Conservation (phyloP, 2,329 filamentous ascomycete genomes). For the Nannizziopsis arthrosporioides region DNA sequence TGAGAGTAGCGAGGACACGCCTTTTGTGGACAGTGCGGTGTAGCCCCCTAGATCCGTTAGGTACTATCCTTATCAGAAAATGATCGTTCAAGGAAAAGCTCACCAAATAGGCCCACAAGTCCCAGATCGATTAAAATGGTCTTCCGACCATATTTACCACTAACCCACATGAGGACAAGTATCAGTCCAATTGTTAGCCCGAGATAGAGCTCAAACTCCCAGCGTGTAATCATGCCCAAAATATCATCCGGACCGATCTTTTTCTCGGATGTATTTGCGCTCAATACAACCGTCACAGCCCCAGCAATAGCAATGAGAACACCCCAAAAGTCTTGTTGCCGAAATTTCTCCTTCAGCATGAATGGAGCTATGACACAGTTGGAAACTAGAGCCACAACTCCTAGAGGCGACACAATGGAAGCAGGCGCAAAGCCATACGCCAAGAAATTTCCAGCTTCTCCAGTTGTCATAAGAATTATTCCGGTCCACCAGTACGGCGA, state of each 20-base stretch:
- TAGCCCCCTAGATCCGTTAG: slow-evolving; percentile 56
- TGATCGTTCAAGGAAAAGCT: slow-evolving; percentile 21
- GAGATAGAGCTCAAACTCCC: slow-evolving; percentile 86
- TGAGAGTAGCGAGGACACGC: slow-evolving; percentile 87
- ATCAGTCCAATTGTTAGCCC: slow-evolving; percentile 66
- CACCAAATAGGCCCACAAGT: slow-evolving; percentile 85
- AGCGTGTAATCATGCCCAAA: slow-evolving; percentile 73
- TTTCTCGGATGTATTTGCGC: slow-evolving; percentile 76
- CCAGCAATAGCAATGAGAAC: slow-evolving; percentile 78
- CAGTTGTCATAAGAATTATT: slow-evolving; percentile 81
- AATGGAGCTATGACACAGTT: slow-evolving; percentile 95
- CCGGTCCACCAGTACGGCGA: slow-evolving; percentile 96
- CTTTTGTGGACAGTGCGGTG: slow-evolving; percentile 93
- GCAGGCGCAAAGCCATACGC: slow-evolving; percentile 96
- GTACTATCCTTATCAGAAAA: background rate
- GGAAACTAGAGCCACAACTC: slow-evolving; percentile 90
- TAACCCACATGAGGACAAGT: slow-evolving; percentile 64
- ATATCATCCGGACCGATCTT: slow-evolving; percentile 86
- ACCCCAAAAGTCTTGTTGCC: slow-evolving; percentile 72
- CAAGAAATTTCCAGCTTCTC: slow-evolving; percentile 91
- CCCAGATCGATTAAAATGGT: slow-evolving; percentile 87
- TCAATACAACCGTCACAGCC: slow-evolving; percentile 84
- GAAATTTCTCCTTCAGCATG: slow-evolving; percentile 83
- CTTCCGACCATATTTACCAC: slow-evolving; percentile 68
- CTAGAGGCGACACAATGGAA: slow-evolving; percentile 90